These are phyloP conservation scores for Chrysochromulina parva DNA, from an alignment of 78 protist genomes.

Conservation along the genomic window DNA sequence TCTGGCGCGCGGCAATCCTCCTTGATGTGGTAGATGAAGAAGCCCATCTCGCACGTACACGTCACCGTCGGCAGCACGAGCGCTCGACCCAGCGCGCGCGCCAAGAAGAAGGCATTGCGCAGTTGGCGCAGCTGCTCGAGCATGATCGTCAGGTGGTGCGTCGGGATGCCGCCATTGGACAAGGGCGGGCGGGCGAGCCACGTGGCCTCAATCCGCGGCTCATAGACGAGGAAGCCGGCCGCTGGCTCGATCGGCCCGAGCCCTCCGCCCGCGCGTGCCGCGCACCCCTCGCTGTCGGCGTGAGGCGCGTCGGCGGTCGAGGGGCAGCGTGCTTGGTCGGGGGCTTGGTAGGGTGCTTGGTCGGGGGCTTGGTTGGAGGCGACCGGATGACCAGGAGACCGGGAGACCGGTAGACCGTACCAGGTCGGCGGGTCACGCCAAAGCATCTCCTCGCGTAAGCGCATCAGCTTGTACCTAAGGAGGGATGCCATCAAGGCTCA, in stretches of 20 bases:
- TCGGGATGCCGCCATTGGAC: neutral
- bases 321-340: too few species aligned
- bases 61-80: neutral
- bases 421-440: neutral
- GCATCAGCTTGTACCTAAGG: neutral
- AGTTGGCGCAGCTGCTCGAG: neutral
- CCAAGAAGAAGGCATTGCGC: neutral
- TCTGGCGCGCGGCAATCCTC: neutral
- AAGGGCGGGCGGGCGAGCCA: too few species aligned
- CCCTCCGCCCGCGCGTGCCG: too few species aligned
- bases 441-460: neutral
- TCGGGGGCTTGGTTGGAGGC: too few species aligned
- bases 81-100: neutral
- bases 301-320: too few species aligned
- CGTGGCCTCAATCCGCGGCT: neutral
- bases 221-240: slow-evolving; percentile 15
- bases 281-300: too few species aligned
- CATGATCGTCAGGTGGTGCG: neutral
- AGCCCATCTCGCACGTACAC: slow-evolving; percentile 15
- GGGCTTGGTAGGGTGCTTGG: too few species aligned
- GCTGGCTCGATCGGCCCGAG: too few species aligned
- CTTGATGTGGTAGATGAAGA: neutral
- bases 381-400: too few species aligned
- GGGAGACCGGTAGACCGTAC: neutral
- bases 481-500: too few species aligned